Percentiles rank a stretch among this genome's conserved stretches.
These are phyloP conservation scores for Typha latifolia DNA, from an alignment of 176 grass and related monocot genomes.

Conservation along the genomic window DNA sequence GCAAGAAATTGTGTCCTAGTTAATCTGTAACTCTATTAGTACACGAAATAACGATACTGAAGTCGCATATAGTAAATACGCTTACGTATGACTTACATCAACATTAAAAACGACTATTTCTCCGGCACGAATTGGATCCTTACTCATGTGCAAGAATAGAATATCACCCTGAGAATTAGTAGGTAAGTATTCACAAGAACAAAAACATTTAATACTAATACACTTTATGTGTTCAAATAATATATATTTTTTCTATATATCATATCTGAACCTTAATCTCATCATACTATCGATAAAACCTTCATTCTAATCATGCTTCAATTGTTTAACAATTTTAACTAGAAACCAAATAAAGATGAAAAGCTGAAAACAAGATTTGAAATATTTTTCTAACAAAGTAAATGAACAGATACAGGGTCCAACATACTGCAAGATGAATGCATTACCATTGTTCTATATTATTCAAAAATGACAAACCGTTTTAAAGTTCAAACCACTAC, in stretches of 20 bases:
- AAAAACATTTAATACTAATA: not conserved
- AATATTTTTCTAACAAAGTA: too few relatives aligned
- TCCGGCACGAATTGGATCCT: slow-evolving; percentile 57
- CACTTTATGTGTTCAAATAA: not conserved
- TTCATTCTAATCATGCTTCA: too few relatives aligned
- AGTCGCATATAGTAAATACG: not conserved
- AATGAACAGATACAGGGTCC: too few relatives aligned
- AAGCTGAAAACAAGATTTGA: too few relatives aligned
- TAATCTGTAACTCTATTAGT: not conserved
- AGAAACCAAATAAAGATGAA: too few relatives aligned
- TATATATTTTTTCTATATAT: not conserved
- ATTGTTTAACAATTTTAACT: too few relatives aligned
- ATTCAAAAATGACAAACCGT: too few relatives aligned
- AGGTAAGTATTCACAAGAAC: slow-evolving; percentile 1
- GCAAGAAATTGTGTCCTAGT: not conserved
- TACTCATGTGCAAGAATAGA: slow-evolving; percentile 63
- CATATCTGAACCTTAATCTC: not conserved
- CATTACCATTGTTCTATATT: too few relatives aligned
- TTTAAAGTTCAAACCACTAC: too few relatives aligned
- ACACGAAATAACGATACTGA: not conserved
- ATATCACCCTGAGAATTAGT: slow-evolving; percentile 56
- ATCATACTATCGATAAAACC: too few relatives aligned
- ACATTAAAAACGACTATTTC: slow-evolving; percentile 84
- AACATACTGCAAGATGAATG: too few relatives aligned
- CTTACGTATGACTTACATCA: slow-evolving; percentile 38